Base-by-base conservation (phyloP, 2,329 filamentous ascomycete genomes). In the Apiospora arundinis region DNA sequence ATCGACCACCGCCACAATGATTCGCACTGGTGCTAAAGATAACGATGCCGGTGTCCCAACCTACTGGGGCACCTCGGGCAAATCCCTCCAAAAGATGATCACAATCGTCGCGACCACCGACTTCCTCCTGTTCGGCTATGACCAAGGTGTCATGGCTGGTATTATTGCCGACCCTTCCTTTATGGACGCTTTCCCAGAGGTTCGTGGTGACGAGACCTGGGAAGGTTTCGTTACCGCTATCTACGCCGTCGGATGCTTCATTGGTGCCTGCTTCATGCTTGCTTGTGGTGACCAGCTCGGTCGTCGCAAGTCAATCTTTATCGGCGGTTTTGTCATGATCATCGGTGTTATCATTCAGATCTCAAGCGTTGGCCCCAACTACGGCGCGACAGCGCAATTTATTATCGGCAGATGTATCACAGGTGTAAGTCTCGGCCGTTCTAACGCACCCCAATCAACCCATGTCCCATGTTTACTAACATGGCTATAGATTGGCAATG, bases 271-370 rank as follows among this genome's bases (percentile, higher is more conserved):
- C 9, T 80, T 81, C 32, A 82, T 82, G 25, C 76, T 84, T n/a
- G 72, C 76, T 9, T 77, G 87, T 25, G 88, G 88, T 18, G 88
- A 90, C 74, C 80, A 84, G 46, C 84, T 90, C 45, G 89, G 88
- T 23, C 84, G 89, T 45, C 85, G 87, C 73, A 84, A 83, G 69
- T 87, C 86, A 2, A 89, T 90, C 74, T 85, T 89, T 73, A 76
- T 85, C 63, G 88, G 88, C 60, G 84, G 85, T 32, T 74, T 79
- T 3, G 82, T 90, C 74, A 87, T 90, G 83, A 85, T 89, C 32
- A 76, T 90, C 44, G 89, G 88, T 44, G 88, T 88, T 48, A 82
- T 85, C 11, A 83, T 91, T 37, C 89, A 90, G 76, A 80, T 85
- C 18, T 79, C 85, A 16, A 83, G 85, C 1, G 87, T 84, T 73